These are phyloP conservation scores for Rhizopogon roseolus DNA, from an alignment of 768 basidiomycete species.

Conservation along the genomic window DNA sequence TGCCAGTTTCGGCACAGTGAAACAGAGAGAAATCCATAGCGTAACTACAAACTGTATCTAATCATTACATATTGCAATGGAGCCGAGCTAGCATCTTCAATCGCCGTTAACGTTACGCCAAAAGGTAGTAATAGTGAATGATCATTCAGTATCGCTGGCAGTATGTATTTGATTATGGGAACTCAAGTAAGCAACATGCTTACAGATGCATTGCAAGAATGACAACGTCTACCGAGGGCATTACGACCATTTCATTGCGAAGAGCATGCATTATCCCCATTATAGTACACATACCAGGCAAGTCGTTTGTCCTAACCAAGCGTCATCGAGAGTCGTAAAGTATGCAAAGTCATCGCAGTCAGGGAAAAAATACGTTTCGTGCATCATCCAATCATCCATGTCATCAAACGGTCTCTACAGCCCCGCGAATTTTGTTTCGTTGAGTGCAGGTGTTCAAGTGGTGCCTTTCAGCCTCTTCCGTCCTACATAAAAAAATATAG, in stretches of 20 bases:
- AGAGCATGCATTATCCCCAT: background rate
- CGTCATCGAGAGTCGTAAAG: background rate
- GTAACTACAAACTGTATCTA: no score
- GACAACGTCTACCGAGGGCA: no score
- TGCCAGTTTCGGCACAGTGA: no score
- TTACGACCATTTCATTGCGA: background rate
- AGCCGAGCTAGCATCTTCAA: no score
- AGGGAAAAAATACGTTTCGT: background rate
- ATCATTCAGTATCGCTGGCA: no score
- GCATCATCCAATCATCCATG: background rate
- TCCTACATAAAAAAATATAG: background rate
- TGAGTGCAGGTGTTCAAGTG: slow-evolving; percentile 3
- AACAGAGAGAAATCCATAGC: no score
- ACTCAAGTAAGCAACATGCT: no score
- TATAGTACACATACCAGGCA: background rate
- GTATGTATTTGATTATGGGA: no score
- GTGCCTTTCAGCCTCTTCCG: background rate
- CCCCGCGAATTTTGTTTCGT: background rate
- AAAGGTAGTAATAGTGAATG: no score
- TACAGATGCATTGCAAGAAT: no score
- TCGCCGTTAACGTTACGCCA: no score
- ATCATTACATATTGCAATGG: no score
- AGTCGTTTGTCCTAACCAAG: background rate
- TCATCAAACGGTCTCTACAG: background rate
- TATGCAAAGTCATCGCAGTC: background rate